phyloP scores from a whole-genome alignment of 2,329 filamentous ascomycete genomes.

The Ceratocystis diversiconidia region DNA sequence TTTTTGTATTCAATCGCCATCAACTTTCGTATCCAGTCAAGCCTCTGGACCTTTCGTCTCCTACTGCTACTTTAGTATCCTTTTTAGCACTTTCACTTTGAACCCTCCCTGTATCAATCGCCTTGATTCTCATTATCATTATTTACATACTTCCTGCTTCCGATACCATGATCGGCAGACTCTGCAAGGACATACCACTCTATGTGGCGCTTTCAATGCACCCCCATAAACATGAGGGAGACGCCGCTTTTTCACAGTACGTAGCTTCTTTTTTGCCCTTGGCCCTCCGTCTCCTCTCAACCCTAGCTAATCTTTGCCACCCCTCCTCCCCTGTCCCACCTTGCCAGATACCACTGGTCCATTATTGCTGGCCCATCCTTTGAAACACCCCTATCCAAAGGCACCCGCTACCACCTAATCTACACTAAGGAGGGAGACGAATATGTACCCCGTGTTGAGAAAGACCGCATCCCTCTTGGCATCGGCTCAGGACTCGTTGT shows the following conservation, averaged over 20 bases:
- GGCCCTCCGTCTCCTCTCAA: not conserved
- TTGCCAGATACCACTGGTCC: slow-evolving; percentile 16
- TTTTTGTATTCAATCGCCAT: not conserved
- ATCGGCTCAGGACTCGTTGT: slow-evolving; percentile 13
- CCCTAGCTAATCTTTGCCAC: not conserved
- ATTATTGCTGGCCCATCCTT: slow-evolving; percentile 13
- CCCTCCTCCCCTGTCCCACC: not conserved
- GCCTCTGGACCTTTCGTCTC: not conserved
- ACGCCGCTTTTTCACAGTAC: slow-evolving; percentile 14
- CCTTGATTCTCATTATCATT: not conserved
- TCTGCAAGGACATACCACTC: slow-evolving; percentile 9
- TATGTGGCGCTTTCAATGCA: slow-evolving; percentile 18
- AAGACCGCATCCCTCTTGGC: slow-evolving; percentile 15
- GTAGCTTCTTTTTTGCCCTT: not conserved
- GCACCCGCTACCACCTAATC: slow-evolving; percentile 15
- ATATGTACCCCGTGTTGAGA: slow-evolving; percentile 14
- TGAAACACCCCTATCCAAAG: slow-evolving; percentile 16
- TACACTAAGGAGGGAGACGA: slow-evolving; percentile 7
- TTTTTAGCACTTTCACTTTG: not conserved
- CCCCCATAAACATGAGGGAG: slow-evolving; percentile 12
- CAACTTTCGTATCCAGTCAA: not conserved
- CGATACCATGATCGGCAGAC: slow-evolving; percentile 5
- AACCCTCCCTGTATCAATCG: not conserved
- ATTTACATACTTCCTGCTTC: not conserved
- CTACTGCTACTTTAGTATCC: not conserved